Conservation (phyloP, 306 rosid species). For the Vachellia pachyceras region DNA sequence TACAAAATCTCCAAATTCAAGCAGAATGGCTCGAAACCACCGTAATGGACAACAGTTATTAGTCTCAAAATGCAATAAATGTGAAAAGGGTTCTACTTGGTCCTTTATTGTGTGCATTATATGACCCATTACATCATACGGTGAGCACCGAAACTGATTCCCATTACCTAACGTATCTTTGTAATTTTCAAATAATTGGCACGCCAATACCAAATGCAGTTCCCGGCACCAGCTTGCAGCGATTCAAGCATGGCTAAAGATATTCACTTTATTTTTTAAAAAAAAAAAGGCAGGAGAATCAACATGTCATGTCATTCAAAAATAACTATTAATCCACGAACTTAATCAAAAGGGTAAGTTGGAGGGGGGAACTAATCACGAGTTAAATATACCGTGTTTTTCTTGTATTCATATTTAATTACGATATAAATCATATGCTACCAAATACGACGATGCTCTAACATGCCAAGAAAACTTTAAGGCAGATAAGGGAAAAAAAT, state of each 20-base stretch:
- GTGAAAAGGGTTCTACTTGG: background rate
- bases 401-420: background rate
- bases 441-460: background rate
- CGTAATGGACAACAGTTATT: background rate
- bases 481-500: background rate
- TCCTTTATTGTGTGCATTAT: background rate
- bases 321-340: background rate
- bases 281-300: background rate
- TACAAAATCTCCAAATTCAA: background rate
- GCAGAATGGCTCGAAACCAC: background rate
- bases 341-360: background rate
- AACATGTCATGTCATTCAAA: background rate
- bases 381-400: background rate
- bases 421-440: background rate
- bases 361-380: background rate
- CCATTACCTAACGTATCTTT: background rate
- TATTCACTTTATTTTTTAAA: background rate
- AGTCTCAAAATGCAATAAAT: background rate
- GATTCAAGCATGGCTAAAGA: background rate
- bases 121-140: background rate
- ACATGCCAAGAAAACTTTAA: background rate
- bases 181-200: background rate
- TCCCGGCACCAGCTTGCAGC: background rate
- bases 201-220: background rate
- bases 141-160: background rate